A percentile compares a stretch with the other conserved stretches of the same genome.
Evolutionary conservation across 2,329 filamentous ascomycete genomes (phyloP).

Genomic region (Apiospora pterosperma): DNA sequence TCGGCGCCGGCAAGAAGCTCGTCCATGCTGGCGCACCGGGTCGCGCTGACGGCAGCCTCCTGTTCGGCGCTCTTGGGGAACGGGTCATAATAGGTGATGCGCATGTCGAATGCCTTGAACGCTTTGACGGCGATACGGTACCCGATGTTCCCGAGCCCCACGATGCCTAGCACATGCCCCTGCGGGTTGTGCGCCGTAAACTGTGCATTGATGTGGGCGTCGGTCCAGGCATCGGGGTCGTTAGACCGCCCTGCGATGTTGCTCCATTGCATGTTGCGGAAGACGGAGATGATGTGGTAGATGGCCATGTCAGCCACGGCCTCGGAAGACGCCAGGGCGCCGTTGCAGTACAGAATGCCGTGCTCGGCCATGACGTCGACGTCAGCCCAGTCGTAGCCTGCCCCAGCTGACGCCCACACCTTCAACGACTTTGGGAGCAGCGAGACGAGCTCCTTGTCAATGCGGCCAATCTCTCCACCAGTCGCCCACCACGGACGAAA

Average conservation of each 20-base stretch:
- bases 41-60: slow-evolving; percentile 39
- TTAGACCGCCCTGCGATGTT: slow-evolving; percentile 46
- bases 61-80: slow-evolving; percentile 32
- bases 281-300: slow-evolving; percentile 55
- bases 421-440: slow-evolving; percentile 49
- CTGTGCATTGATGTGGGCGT: slow-evolving; percentile 52
- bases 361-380: slow-evolving; percentile 31
- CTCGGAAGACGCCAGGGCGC: slow-evolving; percentile 56
- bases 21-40: slow-evolving; percentile 38
- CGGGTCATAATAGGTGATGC: slow-evolving; percentile 51
- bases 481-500: slow-evolving; percentile 63
- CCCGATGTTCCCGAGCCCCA: slow-evolving; percentile 57
- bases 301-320: slow-evolving; percentile 60
- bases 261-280: slow-evolving; percentile 55
- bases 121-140: slow-evolving; percentile 54
- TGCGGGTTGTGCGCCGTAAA: slow-evolving; percentile 52
- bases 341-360: slow-evolving; percentile 61
- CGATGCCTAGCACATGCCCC: slow-evolving; percentile 50
- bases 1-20: slow-evolving; percentile 43
- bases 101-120: slow-evolving; percentile 51
- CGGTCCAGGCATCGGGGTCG: slow-evolving; percentile 28
- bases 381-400: slow-evolving; percentile 63
- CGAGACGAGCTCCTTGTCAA: slow-evolving; percentile 56
- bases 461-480: slow-evolving; percentile 62
- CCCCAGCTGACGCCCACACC: slow-evolving; percentile 58